Evolutionary conservation across 2,329 filamentous ascomycete genomes (phyloP), one percentile per base, ranked within the genome.

Genomic region (Metarhizium guizhouense): DNA sequence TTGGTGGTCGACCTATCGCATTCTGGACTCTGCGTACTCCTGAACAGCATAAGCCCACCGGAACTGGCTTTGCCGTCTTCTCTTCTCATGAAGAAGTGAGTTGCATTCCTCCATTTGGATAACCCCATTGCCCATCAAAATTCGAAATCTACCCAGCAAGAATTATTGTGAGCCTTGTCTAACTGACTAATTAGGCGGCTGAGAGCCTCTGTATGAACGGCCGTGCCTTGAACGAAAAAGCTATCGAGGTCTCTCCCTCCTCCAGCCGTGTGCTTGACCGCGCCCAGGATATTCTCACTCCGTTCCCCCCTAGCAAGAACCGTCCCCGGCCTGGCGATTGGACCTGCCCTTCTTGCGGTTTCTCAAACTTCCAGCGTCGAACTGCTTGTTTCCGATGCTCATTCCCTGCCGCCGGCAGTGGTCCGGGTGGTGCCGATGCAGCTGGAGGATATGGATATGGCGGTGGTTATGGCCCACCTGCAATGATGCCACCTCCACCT

Each of bases 201-300:
- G 94, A 99, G 72, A 95, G 90, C 72, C 82, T 99, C 57, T 97
- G 94, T 77, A 99, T 99, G 94, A 99, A 99, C 67, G 94, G 94
- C 54, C 90, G 94, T 66, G 94, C 94, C 54, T 81, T 99, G 58
- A 99, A 97, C 68, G 94, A 99, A 73, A 97, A 97, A 78, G 94
- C 94, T 61, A 97, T 99, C 67, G 94, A 99, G 73, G 94, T 99
- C 57, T 96, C 94, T 4, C 94, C 94, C 10, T 97, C 93, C 8
- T 96, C 90, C n/a, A 95, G 90, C 75, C 87, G 94, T 57, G 94
- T 99, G 53, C 83, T 99, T 57, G 94, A 99, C 72, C 88, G 93
- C 63, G 94, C 94, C 55, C 89, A 92, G 57, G 94, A 96, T 64
- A 96, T 99, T 61, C 81, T 99, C 54, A 96, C 93, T 1, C 92